Percentiles rank a stretch among this genome's conserved stretches.
phyloP scores from a whole-genome alignment of 2,329 filamentous ascomycete genomes.

The Erysiphe pulchra region DNA sequence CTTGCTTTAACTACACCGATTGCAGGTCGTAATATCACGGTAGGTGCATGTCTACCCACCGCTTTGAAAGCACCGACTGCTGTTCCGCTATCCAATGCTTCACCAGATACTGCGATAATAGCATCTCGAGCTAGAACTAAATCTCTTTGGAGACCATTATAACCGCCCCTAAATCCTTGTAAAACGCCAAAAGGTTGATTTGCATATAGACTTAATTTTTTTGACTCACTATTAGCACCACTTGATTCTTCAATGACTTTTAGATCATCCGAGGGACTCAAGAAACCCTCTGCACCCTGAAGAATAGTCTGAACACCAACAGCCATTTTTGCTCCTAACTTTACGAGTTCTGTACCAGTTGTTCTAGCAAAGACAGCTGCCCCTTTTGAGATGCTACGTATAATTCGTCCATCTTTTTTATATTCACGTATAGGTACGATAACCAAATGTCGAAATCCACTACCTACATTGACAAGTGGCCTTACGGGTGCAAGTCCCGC shows the following conservation, averaged over 20 bases:
- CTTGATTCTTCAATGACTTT: neutral
- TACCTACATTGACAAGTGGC: conserved; percentile 72
- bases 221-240: conserved; percentile 43
- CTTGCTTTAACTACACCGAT: conserved; percentile 77
- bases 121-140: conserved; percentile 70
- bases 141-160: conserved; percentile 61
- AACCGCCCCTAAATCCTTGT: conserved; percentile 64
- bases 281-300: conserved; percentile 62
- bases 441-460: conserved; percentile 63
- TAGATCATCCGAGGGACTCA: conserved; percentile 18
- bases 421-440: conserved; percentile 84
- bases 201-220: conserved; percentile 73
- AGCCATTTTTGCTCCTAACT: conserved; percentile 77
- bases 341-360: conserved; percentile 82
- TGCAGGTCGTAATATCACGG: conserved; percentile 70
- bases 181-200: conserved; percentile 79
- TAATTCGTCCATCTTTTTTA: conserved; percentile 72
- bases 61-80: conserved; percentile 59
- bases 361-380: conserved; percentile 75
- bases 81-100: conserved; percentile 65
- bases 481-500: conserved; percentile 77
- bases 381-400: conserved; percentile 80
- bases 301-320: conserved; percentile 88
- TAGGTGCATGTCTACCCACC: conserved; percentile 63
- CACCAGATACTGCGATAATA: conserved; percentile 79